Percentiles rank a stretch among this genome's conserved stretches.
phyloP scores from a whole-genome alignment of 2,329 filamentous ascomycete species.

The Ascocoryne sarcoides region DNA sequence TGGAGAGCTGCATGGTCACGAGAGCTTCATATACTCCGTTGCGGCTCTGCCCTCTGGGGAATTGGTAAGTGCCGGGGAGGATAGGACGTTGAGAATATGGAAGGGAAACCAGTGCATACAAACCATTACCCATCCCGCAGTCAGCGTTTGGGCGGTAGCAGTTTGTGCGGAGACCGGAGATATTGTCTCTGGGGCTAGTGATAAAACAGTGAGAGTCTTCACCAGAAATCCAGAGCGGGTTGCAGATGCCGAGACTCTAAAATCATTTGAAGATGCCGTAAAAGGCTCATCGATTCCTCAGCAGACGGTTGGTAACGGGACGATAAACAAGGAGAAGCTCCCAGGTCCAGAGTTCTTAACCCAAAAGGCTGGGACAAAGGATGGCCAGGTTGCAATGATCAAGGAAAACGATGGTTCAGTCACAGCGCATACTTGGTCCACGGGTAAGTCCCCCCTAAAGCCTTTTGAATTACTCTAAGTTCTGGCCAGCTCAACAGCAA shows the following conservation, averaged over 20 bases:
- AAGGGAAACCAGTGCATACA: slow-evolving; percentile 74
- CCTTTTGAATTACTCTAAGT: slow-evolving; percentile 23
- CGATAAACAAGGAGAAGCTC: slow-evolving; percentile 85
- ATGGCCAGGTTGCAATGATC: slow-evolving; percentile 92
- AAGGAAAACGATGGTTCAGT: slow-evolving; percentile 71
- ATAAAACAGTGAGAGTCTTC: slow-evolving; percentile 78
- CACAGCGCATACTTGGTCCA: slow-evolving; percentile 82
- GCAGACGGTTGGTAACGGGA: slow-evolving; percentile 58
- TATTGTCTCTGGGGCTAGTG: slow-evolving; percentile 88
- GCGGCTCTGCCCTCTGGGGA: slow-evolving; percentile 72
- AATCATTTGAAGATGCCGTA: slow-evolving; percentile 73
- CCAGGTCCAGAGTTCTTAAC: slow-evolving; percentile 82
- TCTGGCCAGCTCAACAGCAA: slow-evolving; percentile 55
- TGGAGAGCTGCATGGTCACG: slow-evolving; percentile 75
- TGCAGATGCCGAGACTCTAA: slow-evolving; percentile 59
- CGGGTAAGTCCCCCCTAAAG: slow-evolving; percentile 9
- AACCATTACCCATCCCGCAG: slow-evolving; percentile 93
- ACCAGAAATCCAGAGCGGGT: slow-evolving; percentile 60
- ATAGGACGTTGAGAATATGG: slow-evolving; percentile 90
- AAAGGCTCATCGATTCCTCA: slow-evolving; percentile 79
- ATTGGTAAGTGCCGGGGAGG: slow-evolving; percentile 84
- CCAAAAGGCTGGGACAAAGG: slow-evolving; percentile 80
- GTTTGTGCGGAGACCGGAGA: slow-evolving; percentile 75
- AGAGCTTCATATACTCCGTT: slow-evolving; percentile 89
- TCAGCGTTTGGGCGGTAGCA: slow-evolving; percentile 93